Base-by-base conservation (phyloP, 208 protist genomes). In the Crithidia sp. region DNA sequence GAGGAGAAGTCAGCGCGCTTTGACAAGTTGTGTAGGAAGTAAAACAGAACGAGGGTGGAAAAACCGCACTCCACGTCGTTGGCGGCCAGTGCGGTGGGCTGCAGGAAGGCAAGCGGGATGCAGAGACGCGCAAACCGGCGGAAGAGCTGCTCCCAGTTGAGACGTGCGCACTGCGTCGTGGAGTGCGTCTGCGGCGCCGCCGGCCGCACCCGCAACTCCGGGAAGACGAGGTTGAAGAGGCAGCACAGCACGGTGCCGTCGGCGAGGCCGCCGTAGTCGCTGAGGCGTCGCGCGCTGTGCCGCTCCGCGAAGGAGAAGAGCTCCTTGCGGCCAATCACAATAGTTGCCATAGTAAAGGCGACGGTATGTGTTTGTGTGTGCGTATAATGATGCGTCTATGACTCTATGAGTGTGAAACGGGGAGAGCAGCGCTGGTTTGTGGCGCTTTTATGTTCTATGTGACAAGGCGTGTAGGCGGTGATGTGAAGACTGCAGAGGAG, bases 261-360 rank as follows among this genome's bases (percentile, higher is more conserved):
- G 0, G 74, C 78, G 13, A 94, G 77, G 36, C 75, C 65, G 39
- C 58, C 69, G 82, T 89, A 94, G 60, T 93, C 88, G n/a, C 59
- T 78, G 40, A 93, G 69, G 10, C 70, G 82, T 3, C 73, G 67
- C 3, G 75, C 70, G 44, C 84, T 82, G 81, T 95, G 82, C 4
- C 90, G 82, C 64, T 95, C 90, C 10, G 87, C 90, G 59, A 95
- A 95, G 62, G 90, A 88, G 77, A 93, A 92, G 62, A 95, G 88
- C 60, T 95, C 86, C 70, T 88, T 83, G 59, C 78, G 75, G 13
- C 90, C 90, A 80, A 95, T 92, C 7, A 88, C 88, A 12, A 88
- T 76, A 36, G 65, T 70, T 19, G 63, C 5, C 80, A 75, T 81
- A 6, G 12, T 28, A 28, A 28, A 28, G 28, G 28, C 28, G 28